Evolutionary conservation across 495 filamentous ascomycete genomes (phyloP).

Genomic region (Margaritispora aquatica): DNA sequence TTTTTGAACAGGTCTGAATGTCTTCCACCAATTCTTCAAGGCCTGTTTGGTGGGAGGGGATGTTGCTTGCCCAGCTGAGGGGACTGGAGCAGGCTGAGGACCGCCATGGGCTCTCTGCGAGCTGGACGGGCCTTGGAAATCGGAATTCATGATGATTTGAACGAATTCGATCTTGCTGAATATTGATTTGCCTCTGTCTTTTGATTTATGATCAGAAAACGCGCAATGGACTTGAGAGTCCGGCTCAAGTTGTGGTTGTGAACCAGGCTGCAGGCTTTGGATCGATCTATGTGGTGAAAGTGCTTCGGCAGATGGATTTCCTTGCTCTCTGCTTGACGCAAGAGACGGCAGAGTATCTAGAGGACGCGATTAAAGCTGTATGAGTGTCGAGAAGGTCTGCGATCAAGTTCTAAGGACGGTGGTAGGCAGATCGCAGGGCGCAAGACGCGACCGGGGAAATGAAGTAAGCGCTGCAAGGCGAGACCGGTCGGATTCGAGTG

Average conservation of each 20-base stretch:
- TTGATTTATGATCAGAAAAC: not conserved
- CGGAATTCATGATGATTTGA: conserved; percentile 15
- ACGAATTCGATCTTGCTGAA: too few relatives aligned
- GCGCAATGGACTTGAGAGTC: conserved; percentile 12
- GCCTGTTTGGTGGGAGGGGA: conserved; percentile 68
- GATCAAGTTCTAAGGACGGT: not conserved
- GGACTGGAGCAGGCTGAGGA: conserved; percentile 21
- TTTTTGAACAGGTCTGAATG: conserved; percentile 42
- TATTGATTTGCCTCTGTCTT: too few relatives aligned
- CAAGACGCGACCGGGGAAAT: conserved; percentile 18
- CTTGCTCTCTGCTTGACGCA: not conserved
- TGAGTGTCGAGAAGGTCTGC: not conserved
- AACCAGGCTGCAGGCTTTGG: conserved; percentile 1
- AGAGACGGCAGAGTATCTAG: not conserved
- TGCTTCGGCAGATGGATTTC: not conserved
- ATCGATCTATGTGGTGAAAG: not conserved
- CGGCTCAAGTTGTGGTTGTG: not conserved
- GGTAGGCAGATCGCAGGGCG: conserved; percentile 4
- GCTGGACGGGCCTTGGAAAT: conserved; percentile 17
- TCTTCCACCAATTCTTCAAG: conserved; percentile 87
- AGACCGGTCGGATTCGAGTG: not conserved
- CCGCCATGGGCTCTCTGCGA: conserved; percentile 20
- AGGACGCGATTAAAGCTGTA: not conserved
- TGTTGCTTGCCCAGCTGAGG: conserved; percentile 27
- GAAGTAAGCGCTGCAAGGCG: conserved; percentile 6